Conservation (phyloP, 768 basidiomycete species). For the Austroboletus eburneus region DNA sequence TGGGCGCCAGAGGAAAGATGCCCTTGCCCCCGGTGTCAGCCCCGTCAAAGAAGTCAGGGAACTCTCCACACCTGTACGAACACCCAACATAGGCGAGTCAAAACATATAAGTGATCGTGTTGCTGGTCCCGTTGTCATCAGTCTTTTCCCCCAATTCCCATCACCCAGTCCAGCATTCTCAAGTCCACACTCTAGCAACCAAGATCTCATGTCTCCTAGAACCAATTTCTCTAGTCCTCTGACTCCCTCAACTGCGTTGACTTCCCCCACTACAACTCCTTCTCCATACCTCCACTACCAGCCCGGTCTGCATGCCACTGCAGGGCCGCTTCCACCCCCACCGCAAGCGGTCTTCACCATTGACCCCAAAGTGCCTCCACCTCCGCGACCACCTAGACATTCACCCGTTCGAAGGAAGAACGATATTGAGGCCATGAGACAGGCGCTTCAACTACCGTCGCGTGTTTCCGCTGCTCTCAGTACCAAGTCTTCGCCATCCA, state of each 20-base stretch:
- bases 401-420: constrained; percentile 47
- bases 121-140: constrained; percentile 58
- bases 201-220: constrained; percentile 27
- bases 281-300: constrained; percentile 57
- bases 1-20: constrained; percentile 32
- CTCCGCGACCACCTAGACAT: constrained; percentile 59
- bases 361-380: constrained; percentile 44
- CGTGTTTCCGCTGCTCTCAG: constrained; percentile 46
- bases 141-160: constrained; percentile 36
- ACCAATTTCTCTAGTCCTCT: constrained; percentile 21
- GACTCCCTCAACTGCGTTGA: constrained; percentile 25
- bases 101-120: constrained; percentile 59
- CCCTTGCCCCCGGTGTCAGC: constrained; percentile 29
- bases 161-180: constrained; percentile 25
- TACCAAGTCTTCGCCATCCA: constrained; percentile 17
- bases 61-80: constrained; percentile 35
- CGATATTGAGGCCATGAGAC: constrained; percentile 56
- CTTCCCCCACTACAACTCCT: constrained; percentile 24
- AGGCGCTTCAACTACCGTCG: constrained; percentile 54
- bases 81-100: constrained; percentile 59
- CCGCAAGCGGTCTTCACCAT: constrained; percentile 54
- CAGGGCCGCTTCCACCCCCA: constrained; percentile 69
- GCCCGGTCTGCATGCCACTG: constrained; percentile 65
- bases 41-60: constrained; percentile 27
- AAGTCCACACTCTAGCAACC: constrained; percentile 25